phyloP scores from a whole-genome alignment of 768 basidiomycete species.

The Serendipita sp. region DNA sequence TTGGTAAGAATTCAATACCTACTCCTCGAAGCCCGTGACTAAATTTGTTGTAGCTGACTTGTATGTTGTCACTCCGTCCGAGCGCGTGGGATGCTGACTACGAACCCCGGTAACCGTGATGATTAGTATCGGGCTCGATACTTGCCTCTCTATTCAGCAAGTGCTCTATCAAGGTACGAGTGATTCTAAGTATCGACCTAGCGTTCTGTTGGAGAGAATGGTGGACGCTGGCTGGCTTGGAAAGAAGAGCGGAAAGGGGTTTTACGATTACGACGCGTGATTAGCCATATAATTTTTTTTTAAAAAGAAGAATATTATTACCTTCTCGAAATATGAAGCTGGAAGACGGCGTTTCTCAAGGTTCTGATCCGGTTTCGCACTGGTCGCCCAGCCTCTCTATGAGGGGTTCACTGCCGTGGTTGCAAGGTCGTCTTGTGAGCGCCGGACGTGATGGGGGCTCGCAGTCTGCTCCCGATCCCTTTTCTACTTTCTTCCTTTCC shows the following conservation, averaged over 20 bases:
- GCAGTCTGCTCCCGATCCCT: background rate
- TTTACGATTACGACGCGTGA: slow-evolving; percentile 69
- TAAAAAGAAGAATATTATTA: too few relatives aligned
- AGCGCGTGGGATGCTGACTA: background rate
- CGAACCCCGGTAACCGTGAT: background rate
- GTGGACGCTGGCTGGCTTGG: slow-evolving; percentile 93
- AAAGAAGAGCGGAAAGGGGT: slow-evolving; percentile 84
- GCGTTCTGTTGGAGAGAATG: slow-evolving; percentile 82
- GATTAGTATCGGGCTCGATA: slow-evolving; percentile 86
- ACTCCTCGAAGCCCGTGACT: slow-evolving; percentile 6
- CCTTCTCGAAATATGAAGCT: too few relatives aligned
- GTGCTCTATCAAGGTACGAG: slow-evolving; percentile 78
- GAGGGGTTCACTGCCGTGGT: background rate
- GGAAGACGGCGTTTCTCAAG: background rate
- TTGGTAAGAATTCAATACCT: slow-evolving; percentile 33
- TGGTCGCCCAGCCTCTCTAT: background rate
- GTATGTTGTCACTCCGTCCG: slow-evolving; percentile 22
- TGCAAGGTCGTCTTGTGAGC: background rate
- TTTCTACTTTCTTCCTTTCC: background rate
- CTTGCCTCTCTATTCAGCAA: slow-evolving; percentile 84
- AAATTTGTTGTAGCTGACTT: slow-evolving; percentile 33
- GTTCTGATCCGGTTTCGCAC: background rate
- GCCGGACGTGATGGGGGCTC: background rate
- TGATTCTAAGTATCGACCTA: slow-evolving; percentile 91
- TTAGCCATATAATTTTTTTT: too few relatives aligned